phyloP scores from a whole-genome alignment of 169 alveolate genomes.

The Eimeria necatrix region DNA sequence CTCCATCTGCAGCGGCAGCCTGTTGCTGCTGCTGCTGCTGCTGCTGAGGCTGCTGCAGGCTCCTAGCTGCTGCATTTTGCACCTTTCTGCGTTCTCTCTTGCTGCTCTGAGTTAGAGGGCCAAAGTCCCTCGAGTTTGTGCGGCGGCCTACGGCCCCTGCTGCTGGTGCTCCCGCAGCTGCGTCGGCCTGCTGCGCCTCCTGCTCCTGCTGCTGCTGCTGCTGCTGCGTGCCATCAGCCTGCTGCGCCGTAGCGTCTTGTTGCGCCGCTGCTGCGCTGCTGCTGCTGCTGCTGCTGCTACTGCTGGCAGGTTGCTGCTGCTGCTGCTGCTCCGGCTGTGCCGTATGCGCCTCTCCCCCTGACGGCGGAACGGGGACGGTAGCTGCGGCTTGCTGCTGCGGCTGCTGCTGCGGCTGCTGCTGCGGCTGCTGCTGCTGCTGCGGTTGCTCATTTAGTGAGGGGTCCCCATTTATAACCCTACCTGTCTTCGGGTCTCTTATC shows the following conservation, averaged over 20 bases:
- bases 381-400: neutral
- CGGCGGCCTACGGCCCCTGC: neutral
- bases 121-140: neutral
- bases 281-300: slow-evolving; percentile 30
- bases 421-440: neutral
- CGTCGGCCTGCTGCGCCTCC: slow-evolving; percentile 15
- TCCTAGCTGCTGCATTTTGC: neutral
- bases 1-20: neutral
- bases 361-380: no score
- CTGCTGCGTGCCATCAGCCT: neutral
- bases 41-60: neutral
- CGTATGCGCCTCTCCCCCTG: no score
- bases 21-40: slow-evolving; percentile 32
- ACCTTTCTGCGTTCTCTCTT: slow-evolving; percentile 25
- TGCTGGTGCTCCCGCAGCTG: slow-evolving; percentile 5
- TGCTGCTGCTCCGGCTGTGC: neutral
- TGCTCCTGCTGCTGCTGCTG: neutral
- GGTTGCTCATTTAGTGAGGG: neutral
- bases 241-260: neutral
- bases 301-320: slow-evolving; percentile 26
- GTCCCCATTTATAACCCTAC: slow-evolving; percentile 11
- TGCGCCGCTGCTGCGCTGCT: slow-evolving; percentile 7
- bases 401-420: slow-evolving; percentile 16
- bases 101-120: neutral
- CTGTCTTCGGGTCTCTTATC: slow-evolving; percentile 34